Conservation (phyloP, 352 stramenopile genomes). For the Phytophthora colocasiae region DNA sequence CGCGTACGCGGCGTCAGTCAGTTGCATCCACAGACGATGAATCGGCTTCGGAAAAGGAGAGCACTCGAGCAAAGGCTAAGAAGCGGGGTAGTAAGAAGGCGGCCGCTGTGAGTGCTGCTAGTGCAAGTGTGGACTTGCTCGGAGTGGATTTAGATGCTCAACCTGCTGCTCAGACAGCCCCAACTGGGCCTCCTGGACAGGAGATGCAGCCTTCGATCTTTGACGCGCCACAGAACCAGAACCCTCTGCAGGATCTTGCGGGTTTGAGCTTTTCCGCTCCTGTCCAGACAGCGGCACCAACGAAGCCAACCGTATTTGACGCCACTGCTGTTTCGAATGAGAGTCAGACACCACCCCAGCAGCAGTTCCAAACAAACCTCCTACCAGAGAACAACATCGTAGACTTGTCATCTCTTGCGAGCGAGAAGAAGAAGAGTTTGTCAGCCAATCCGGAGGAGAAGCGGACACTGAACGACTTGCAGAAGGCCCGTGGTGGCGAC, state of each 20-base stretch:
- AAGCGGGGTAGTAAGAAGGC: constrained; percentile 36
- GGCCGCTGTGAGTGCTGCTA: constrained; percentile 10
- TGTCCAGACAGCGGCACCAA: constrained; percentile 15
- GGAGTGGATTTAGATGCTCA: constrained; percentile 54
- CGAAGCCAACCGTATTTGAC: constrained; percentile 17
- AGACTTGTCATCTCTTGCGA: constrained; percentile 60
- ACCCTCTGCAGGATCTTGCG: constrained; percentile 61
- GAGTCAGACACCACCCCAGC: constrained; percentile 9
- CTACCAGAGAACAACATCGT: constrained; percentile 77
- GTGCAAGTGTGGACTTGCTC: constrained; percentile 54
- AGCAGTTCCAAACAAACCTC: constrained; percentile 55
- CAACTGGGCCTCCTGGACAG: constrained; percentile 14
- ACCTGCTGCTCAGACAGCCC: constrained; percentile 6
- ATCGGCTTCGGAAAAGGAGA: constrained; percentile 48
- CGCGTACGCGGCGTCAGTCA: constrained; percentile 40
- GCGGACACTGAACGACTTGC: constrained; percentile 66
- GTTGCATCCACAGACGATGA: constrained; percentile 52
- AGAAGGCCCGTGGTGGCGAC: constrained; percentile 47
- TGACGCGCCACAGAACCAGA: constrained; percentile 39
- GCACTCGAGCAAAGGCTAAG: constrained; percentile 39
- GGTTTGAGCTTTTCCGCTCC: constrained; percentile 54
- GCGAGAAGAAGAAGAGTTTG: constrained; percentile 57
- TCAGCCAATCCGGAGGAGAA: constrained; percentile 41
- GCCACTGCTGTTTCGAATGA: constrained; percentile 3
- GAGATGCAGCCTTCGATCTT: constrained; percentile 49